These are phyloP conservation scores for Ramaria sp. DNA, from an alignment of 768 basidiomycete species.

Conservation along the genomic window DNA sequence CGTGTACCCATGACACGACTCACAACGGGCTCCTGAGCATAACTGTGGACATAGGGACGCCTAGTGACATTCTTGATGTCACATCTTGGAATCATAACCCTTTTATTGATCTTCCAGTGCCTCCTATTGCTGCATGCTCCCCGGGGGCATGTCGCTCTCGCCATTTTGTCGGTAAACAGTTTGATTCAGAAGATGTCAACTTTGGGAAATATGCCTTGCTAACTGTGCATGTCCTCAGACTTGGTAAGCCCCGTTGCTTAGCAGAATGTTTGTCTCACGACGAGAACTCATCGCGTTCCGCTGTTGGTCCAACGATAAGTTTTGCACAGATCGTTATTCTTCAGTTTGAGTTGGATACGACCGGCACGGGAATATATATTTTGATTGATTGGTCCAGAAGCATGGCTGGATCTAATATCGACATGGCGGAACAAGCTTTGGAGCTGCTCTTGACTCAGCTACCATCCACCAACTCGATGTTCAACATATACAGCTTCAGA, in stretches of 20 bases:
- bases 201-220: constrained; percentile 41
- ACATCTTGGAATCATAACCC: neutral
- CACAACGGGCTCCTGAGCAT: constrained; percentile 25
- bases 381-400: constrained; percentile 49
- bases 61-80: constrained; percentile 30
- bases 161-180: too few species aligned
- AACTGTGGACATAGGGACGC: constrained; percentile 37
- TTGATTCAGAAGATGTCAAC: constrained; percentile 24
- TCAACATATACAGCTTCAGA: constrained; percentile 50
- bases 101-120: too few species aligned
- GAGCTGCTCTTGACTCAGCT: constrained; percentile 33
- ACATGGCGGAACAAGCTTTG: constrained; percentile 38
- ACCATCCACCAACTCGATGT: constrained; percentile 28
- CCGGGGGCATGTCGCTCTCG: too few species aligned
- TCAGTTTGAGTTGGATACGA: constrained; percentile 32
- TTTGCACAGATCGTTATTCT: constrained; percentile 49
- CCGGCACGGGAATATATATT: constrained; percentile 41
- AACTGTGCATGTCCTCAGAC: constrained; percentile 33
- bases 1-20: neutral
- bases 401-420: constrained; percentile 33
- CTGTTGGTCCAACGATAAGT: constrained; percentile 27
- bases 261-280: constrained; percentile 30
- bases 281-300: neutral
- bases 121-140: too few species aligned
- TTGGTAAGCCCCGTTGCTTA: constrained; percentile 48